phyloP scores from a whole-genome alignment of 805 yeast species.

The Candida maesae region DNA sequence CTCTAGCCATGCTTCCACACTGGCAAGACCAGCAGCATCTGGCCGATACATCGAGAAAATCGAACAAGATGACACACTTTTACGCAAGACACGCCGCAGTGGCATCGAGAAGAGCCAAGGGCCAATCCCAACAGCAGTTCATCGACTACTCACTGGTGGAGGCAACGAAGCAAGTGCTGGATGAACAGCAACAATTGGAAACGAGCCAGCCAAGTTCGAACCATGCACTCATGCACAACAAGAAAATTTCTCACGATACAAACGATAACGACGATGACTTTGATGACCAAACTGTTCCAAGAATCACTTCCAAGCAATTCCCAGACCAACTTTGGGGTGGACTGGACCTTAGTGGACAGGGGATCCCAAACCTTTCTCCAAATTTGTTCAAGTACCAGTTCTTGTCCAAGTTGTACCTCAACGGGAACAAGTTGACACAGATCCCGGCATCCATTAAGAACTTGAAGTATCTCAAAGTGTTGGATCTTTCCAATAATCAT shows the following conservation, averaged over 20 bases:
- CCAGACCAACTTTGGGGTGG: constrained; percentile 92
- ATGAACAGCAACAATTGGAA: constrained; percentile 15
- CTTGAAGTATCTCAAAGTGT: constrained; percentile 68
- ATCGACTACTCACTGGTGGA: constrained; percentile 31
- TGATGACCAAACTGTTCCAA: constrained; percentile 64
- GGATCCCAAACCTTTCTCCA: constrained; percentile 64
- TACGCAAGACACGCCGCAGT: constrained; percentile 84
- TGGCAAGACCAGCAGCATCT: constrained; percentile 83
- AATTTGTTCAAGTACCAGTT: constrained; percentile 78
- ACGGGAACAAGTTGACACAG: constrained; percentile 71
- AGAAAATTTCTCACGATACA: constrained; percentile 38
- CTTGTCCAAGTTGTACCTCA: constrained; percentile 79
- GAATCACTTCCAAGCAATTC: constrained; percentile 45
- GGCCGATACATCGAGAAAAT: constrained; percentile 64
- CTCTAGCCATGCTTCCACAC: constrained; percentile 37
- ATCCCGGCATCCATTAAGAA: constrained; percentile 68
- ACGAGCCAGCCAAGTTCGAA: constrained; percentile 12
- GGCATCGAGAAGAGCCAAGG: constrained; percentile 42
- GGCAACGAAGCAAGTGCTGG: constrained; percentile 35
- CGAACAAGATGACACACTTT: constrained; percentile 62
- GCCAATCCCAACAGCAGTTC: constrained; percentile 17
- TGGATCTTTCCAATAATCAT: constrained; percentile 80
- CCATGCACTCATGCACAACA: constrained; percentile 32
- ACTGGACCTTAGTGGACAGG: constrained; percentile 88
- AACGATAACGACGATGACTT: constrained; percentile 28